Conservation (phyloP, 2,329 filamentous ascomycete species). For the Epicoccum nigrum region DNA sequence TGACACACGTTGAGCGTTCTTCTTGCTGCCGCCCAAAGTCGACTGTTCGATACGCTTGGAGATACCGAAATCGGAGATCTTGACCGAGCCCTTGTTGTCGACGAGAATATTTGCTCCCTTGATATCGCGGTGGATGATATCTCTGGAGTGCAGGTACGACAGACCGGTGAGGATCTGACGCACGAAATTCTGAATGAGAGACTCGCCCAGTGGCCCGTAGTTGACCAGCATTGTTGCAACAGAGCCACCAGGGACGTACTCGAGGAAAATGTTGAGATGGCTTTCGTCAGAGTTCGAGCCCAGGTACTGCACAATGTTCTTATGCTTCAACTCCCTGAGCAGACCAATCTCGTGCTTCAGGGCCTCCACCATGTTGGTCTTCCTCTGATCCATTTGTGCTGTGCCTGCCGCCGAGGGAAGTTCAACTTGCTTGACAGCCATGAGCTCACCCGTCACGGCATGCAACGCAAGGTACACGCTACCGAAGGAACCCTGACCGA, state of each 20-base stretch:
- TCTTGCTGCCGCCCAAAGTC: slow-evolving; percentile 62
- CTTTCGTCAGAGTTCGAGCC: slow-evolving; percentile 91
- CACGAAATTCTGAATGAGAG: slow-evolving; percentile 93
- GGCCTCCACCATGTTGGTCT: slow-evolving; percentile 98
- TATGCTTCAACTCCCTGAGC: slow-evolving; percentile 89
- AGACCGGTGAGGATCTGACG: slow-evolving; percentile 92
- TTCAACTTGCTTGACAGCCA: slow-evolving; percentile 98
- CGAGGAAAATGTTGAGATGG: slow-evolving; percentile 98
- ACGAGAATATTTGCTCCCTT: slow-evolving; percentile 99
- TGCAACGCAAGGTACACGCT: slow-evolving; percentile 94
- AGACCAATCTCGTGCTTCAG: slow-evolving; percentile 96
- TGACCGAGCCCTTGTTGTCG: slow-evolving; percentile 98
- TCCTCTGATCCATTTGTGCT: slow-evolving; percentile 78
- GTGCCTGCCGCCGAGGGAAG: slow-evolving; percentile 78
- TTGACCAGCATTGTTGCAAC: slow-evolving; percentile 99
- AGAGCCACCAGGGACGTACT: slow-evolving; percentile 96
- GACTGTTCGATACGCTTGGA: slow-evolving; percentile 96
- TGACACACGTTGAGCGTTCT: slow-evolving; percentile 63
- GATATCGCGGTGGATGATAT: slow-evolving; percentile 98
- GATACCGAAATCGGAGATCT: slow-evolving; percentile 99
- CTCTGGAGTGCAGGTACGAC: slow-evolving; percentile 88
- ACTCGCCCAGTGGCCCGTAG: slow-evolving; percentile 92
- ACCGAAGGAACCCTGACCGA: slow-evolving; percentile 95
- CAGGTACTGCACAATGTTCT: slow-evolving; percentile 97
- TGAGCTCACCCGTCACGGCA: slow-evolving; percentile 93